Percentiles rank a stretch among this genome's conserved stretches.
Conservation (phyloP, 495 filamentous ascomycete genomes). For the Chaetomium cochliodes region DNA sequence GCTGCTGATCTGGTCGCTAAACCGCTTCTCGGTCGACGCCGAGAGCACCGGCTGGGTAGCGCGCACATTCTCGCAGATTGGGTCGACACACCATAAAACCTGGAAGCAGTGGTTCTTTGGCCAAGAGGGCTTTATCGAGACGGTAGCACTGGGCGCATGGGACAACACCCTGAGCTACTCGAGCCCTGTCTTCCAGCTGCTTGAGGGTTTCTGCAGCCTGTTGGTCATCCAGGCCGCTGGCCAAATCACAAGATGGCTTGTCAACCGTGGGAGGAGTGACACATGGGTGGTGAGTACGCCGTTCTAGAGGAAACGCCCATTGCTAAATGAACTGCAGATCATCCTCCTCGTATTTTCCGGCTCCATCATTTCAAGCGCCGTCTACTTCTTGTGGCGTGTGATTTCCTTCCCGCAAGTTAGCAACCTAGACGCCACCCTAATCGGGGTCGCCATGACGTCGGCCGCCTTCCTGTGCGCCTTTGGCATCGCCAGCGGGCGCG, state of each 20-base stretch:
- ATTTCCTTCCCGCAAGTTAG: constrained; percentile 88
- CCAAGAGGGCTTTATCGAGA: constrained; percentile 72
- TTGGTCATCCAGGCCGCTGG: constrained; percentile 93
- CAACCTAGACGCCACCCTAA: constrained; percentile 90
- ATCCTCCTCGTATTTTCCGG: constrained; percentile 81
- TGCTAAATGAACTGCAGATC: constrained; percentile 56
- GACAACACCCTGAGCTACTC: constrained; percentile 87
- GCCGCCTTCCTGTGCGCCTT: constrained; percentile 88
- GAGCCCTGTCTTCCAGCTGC: constrained; percentile 91
- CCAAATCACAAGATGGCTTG: constrained; percentile 92
- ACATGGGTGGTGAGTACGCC: constrained; percentile 88
- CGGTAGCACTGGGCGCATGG: constrained; percentile 78
- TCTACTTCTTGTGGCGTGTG: constrained; percentile 96
- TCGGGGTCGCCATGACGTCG: constrained; percentile 86
- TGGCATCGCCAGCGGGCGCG: constrained; percentile 91
- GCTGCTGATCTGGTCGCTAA: constrained; percentile 89
- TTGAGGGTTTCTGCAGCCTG: constrained; percentile 93
- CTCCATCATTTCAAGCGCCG: constrained; percentile 84
- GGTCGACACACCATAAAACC: constrained; percentile 55
- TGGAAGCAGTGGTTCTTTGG: constrained; percentile 83
- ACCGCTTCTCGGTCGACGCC: constrained; percentile 86
- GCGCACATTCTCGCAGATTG: constrained; percentile 64
- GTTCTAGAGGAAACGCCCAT: not conserved
- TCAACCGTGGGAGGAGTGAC: constrained; percentile 87
- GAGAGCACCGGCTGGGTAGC: constrained; percentile 76